Evolutionary conservation across 441 rosid species (phyloP).

Genomic region (Pelargonium australe): DNA sequence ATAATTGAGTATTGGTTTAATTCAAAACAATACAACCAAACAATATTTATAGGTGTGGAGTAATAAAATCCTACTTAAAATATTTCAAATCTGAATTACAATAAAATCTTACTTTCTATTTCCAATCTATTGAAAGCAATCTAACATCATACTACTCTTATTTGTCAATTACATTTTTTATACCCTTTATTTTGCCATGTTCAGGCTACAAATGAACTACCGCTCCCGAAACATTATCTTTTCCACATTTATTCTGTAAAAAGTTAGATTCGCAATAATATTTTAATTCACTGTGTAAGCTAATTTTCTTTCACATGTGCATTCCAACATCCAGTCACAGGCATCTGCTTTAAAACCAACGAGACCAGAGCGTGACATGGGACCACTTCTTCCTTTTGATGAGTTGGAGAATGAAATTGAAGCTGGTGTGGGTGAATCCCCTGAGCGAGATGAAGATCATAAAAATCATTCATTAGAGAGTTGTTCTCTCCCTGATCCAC

Average conservation of each 20-base stretch:
- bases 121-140: neutral
- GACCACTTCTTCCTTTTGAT: conserved; percentile 67
- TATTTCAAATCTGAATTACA: neutral
- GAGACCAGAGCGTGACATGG: conserved; percentile 40
- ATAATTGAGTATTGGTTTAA: neutral
- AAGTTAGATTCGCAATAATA: neutral
- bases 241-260: neutral
- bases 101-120: neutral
- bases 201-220: neutral
- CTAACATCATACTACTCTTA: neutral
- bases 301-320: conserved; percentile 33
- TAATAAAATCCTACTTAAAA: no score
- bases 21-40: neutral
- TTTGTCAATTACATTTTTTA: neutral
- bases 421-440: conserved; percentile 25
- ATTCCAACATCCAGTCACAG: conserved; percentile 34
- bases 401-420: conserved; percentile 47
- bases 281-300: conserved; percentile 6
- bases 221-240: conserved; percentile 4
- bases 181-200: neutral
- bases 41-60: neutral
- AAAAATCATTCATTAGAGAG: conserved; percentile 30
- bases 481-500: conserved; percentile 59
- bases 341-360: conserved; percentile 43
- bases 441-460: conserved; percentile 37